A percentile compares a stretch with the other conserved stretches of the same genome.
Conservation (phyloP, 2,329 filamentous ascomycete species). For the Sporothrix protearum region DNA sequence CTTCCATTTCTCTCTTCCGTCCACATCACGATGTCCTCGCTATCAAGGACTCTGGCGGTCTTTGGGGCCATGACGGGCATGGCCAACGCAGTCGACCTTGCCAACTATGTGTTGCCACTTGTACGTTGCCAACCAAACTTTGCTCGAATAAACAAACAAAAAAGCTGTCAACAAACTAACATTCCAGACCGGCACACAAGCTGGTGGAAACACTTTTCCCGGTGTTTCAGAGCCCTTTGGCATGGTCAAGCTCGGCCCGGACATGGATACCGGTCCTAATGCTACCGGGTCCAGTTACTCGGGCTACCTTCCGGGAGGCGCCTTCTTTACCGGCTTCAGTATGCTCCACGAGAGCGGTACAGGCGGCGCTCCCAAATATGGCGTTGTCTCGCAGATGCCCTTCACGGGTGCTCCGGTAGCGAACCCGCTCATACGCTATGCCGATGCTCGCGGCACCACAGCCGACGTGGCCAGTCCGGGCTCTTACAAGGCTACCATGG, state of each 20-base stretch:
- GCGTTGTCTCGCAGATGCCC: conserved; percentile 60
- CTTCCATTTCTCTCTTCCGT: neutral
- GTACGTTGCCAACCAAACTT: conserved; percentile 19
- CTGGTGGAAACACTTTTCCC: conserved; percentile 50
- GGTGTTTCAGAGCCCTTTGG: conserved; percentile 48
- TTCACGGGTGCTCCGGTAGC: conserved; percentile 39
- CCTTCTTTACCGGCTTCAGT: conserved; percentile 52
- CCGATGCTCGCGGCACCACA: conserved; percentile 51
- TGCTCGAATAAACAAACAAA: neutral
- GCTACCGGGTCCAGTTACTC: conserved; percentile 49
- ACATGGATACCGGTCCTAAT: conserved; percentile 40
- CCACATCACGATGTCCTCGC: neutral
- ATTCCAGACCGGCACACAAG: conserved; percentile 44
- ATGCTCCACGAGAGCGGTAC: conserved; percentile 66
- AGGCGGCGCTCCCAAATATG: conserved; percentile 67
- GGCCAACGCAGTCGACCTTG: conserved; percentile 30
- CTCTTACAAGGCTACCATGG: conserved; percentile 56
- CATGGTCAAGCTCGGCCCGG: conserved; percentile 50
- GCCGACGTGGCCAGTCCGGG: conserved; percentile 49
- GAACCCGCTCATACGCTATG: conserved; percentile 46
- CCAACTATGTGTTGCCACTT: conserved; percentile 38
- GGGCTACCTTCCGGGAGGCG: conserved; percentile 42
- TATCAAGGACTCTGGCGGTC: neutral
- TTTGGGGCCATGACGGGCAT: conserved; percentile 9
- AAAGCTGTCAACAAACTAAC: conserved; percentile 8